Base-by-base conservation (phyloP, 2,329 filamentous ascomycete genomes). In the Colletotrichum sp. region DNA sequence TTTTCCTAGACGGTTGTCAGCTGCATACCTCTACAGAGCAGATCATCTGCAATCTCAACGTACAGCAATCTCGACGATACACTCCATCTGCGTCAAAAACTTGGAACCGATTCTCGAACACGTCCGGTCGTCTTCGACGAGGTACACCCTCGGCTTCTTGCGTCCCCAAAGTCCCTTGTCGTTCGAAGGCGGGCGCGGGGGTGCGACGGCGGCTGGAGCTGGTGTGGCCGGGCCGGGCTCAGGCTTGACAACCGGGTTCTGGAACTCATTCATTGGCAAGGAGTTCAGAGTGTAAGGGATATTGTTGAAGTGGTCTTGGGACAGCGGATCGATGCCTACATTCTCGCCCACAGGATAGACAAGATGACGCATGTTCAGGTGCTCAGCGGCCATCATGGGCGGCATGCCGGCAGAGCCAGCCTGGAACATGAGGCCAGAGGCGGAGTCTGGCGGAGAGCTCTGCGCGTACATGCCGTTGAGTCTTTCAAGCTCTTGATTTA, bases 271-370 rank as follows among this genome's bases (percentile, higher is more conserved):
- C 4, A 88, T 86, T 4, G 94, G 89, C 18, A 87, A 85, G 91
- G 95, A 85, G 69, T 78, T 78, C 28, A 95, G 88, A 10, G 93
- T 89, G 82, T 98, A 99, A 1, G 96, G 95, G 72, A 98, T 98
- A 83, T 98, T 98, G 86, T 96, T 93, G 82, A 98, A 95, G 82
- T 98, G 96, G 80, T 98, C 96, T 79, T 95, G 94, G 82, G 96
- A 96, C 90, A 98, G 97, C 2, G 96, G 96, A 82, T 98, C 96
- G 79, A 98, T 98, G 69, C 96, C 96, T 78, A 98, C 95, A 1
- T 94, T 97, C 78, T 96, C 93, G 21, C 96, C 96, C 18, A 98
- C 95, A 0, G 96, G 96, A 82, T 98, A 99, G 12, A 98, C 96
- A 70, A 98, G 91, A 78, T 92, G 90, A 60, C 90, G 86, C 78